Evolutionary conservation across 345 rosid species (phyloP).

Genomic region (Eucalyptus shirleyi): DNA sequence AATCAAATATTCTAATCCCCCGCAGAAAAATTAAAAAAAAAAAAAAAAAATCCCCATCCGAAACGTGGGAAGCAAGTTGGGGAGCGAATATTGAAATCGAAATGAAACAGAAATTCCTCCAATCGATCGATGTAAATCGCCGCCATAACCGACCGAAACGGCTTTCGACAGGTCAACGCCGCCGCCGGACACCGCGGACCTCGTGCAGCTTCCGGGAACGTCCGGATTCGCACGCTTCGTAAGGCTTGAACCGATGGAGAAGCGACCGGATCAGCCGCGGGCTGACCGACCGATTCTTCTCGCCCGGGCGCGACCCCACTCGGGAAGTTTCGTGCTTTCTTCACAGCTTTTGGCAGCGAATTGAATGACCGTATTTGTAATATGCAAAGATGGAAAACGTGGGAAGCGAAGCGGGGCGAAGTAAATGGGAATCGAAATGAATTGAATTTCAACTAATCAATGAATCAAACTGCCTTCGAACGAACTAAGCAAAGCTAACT

Average conservation of each 20-base stretch:
- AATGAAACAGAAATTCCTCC: not conserved
- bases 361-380: not conserved
- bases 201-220: not conserved
- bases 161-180: conserved; percentile 2
- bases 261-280: not conserved
- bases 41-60: not conserved
- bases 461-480: not conserved
- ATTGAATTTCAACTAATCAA: not conserved
- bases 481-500: not conserved
- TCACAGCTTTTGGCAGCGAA: not conserved
- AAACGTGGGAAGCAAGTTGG: not conserved
- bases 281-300: not conserved
- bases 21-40: too few species aligned
- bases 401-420: not conserved
- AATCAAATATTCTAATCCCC: not conserved
- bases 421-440: not conserved
- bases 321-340: not conserved
- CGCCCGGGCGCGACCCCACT: not conserved
- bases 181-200: not conserved
- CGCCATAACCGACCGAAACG: not conserved
- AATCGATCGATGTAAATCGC: not conserved
- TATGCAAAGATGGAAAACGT: not conserved
- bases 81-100: not conserved
- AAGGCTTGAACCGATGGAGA: not conserved
- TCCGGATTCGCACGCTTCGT: not conserved